Evolutionary conservation across 164 flowering plant genomes (phyloP).

Genomic region (Aristolochia californica): DNA sequence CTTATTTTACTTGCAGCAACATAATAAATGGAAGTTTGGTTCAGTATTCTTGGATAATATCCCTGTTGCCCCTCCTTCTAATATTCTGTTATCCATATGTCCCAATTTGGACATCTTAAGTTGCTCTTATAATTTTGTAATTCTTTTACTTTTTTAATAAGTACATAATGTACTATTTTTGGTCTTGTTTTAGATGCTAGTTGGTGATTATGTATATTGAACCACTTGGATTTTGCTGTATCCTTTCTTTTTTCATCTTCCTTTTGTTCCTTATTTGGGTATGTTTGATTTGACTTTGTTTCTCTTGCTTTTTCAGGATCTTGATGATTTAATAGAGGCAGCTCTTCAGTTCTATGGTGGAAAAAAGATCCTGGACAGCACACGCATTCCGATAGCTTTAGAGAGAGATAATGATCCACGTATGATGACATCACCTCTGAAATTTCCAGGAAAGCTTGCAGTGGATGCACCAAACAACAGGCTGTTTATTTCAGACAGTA

Average conservation of each 20-base stretch:
- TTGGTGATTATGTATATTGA: no score
- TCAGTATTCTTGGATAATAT: no score
- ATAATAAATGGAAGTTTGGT: no score
- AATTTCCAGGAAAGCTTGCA: conserved; percentile 94
- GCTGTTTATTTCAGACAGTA: conserved; percentile 94
- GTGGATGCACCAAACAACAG: conserved; percentile 75
- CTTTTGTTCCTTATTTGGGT: background rate
- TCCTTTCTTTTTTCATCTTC: background rate
- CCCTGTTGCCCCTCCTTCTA: no score
- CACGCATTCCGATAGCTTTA: conserved; percentile 54
- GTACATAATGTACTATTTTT: no score
- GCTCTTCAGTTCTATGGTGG: conserved; percentile 76
- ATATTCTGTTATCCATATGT: no score
- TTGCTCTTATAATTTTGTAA: background rate
- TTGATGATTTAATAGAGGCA: conserved; percentile 86
- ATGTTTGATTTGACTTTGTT: background rate
- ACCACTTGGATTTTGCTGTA: no score
- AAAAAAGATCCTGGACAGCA: conserved; percentile 50
- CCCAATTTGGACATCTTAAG: background rate
- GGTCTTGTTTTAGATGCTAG: no score
- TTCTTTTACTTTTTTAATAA: no score
- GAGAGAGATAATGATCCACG: conserved; percentile 87
- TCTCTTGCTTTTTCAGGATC: conserved; percentile 45
- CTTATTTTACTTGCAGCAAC: no score
- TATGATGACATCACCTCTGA: conserved; percentile 62